Evolutionary conservation across 179 eudicot genomes (phyloP), one percentile per base, ranked within the genome.

Genomic region (Spergularia azorica): DNA sequence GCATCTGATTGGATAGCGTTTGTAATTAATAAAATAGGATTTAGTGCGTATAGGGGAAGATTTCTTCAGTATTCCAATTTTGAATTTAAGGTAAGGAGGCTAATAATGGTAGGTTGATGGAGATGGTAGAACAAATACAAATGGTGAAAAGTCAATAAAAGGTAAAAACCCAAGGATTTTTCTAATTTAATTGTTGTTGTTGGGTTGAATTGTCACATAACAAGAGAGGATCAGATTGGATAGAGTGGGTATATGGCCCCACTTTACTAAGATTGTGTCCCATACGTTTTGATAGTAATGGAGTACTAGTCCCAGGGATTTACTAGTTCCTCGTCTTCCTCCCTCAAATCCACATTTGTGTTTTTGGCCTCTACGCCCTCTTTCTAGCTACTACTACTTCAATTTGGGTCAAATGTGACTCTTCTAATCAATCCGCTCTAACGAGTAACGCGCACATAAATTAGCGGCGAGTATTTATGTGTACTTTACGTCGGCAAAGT

Each of bases 201-300:
- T 57, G 50, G 76, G 62, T 68, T 78, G 76, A 70, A 78, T 78
- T 70, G 77, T 77, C 76, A 51, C 67, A 61, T 38, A 71, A 46
- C 54, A 62, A 41, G 9, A 48, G 73, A 55, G 57, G 58, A 73
- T 65, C 43, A 46, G 69, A 70, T 69, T 63, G 78, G 79, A 66
- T 77, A 68, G 71, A 32, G 57, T 62, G 76, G 71, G 50, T 26
- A 65, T 38, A 38, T 68, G 82, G 72, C 11, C 79, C 85, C 73
- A 71, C 68, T 75, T 58, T 46, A 70, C 61, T 82, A 78, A 65
- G 70, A 75, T 78, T 75, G 82, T 82, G 79, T 78, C 82, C 77
- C 79, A 57, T 82, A 78, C 84, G 82, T 82, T 82, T 62, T 74
- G 57, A 64, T 74, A 39, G 50, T 50, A 62, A 18, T 12, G 12